phyloP scores from a whole-genome alignment of 2,329 filamentous ascomycete genomes.

The Exophiala xenobiotica region DNA sequence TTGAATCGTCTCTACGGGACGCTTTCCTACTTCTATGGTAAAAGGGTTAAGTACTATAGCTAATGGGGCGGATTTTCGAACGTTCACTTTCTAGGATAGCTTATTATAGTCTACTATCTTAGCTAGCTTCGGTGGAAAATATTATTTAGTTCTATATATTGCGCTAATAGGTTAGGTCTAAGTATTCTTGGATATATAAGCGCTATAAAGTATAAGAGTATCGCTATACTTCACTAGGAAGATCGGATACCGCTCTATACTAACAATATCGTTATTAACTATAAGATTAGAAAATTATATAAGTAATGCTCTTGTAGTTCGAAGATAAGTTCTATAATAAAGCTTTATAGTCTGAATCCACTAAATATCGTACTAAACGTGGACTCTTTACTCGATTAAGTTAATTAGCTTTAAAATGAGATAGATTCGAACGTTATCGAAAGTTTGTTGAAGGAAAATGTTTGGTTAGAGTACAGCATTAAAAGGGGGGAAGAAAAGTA shows the following conservation, averaged over 20 bases:
- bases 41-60: neutral
- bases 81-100: too few relatives aligned
- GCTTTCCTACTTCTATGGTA: neutral
- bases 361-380: slow-evolving; percentile 4
- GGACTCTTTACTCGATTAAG: slow-evolving; percentile 5
- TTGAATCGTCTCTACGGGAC: neutral
- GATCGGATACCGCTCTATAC: neutral
- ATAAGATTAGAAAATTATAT: neutral
- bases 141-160: too few relatives aligned
- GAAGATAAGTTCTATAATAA: neutral
- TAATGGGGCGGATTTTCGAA: too few relatives aligned
- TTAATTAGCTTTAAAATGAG: slow-evolving; percentile 3
- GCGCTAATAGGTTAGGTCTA: too few relatives aligned
- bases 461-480: slow-evolving; percentile 1
- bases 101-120: too few relatives aligned
- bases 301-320: neutral
- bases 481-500: slow-evolving; percentile 5
- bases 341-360: neutral
- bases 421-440: slow-evolving; percentile 4
- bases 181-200: too few relatives aligned
- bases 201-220: too few relatives aligned
- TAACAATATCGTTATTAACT: neutral
- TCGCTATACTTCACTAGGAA: too few relatives aligned
- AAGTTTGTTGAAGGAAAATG: slow-evolving; percentile 8
- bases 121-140: too few relatives aligned